Base-by-base conservation (phyloP, 495 filamentous ascomycete genomes). In the Aspergillus nanangensis region DNA sequence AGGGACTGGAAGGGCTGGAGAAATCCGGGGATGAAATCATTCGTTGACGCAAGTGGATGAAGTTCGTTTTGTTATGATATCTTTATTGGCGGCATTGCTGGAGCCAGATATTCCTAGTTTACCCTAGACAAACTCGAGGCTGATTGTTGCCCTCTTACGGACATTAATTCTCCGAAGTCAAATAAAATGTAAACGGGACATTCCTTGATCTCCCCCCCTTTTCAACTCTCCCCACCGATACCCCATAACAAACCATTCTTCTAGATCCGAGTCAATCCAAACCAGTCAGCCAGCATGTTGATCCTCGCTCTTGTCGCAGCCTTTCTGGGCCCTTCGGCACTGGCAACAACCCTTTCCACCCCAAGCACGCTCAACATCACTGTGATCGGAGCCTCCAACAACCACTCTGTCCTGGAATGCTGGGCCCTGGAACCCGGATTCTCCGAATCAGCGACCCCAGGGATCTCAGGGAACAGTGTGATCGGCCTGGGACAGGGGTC, bases 1-100 rank as follows among this genome's bases (percentile, higher is more conserved):
- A 96, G 62, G 76, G 79, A 11, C 63, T 92, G 35, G 86, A 94
- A 62, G 90, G 89, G 7, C 87, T 93, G 56, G 88, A 95, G 55
- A 84, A 82, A 57, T 84, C 86, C 38, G 84, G 83, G 4, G 48
- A 52, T 23, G 68, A 74, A 47, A 56, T 74, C 47, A 72, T 74
- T 56, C 69, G 66, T 25, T 66, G 38, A 57, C 17, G 2, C 37
- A 39, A 11, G 25, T 29, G 25, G 25, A n/a, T n/a, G n/a, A n/a
- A n/a, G n/a, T n/a, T n/a, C n/a, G n/a, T n/a, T n/a, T n/a, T 29
- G 25, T 29, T 7, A 7, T 29, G 25, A 29, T 29, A 29, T 29
- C 25, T 29, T 29, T 29, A 29, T 29, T 11, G 11, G 25, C 11
- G 25, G 5, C 7, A 11, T 7, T 7, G 25, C 5, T 29, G 5